phyloP scores from a whole-genome alignment of 331 rosid genomes.

The Cydonia oblonga region DNA sequence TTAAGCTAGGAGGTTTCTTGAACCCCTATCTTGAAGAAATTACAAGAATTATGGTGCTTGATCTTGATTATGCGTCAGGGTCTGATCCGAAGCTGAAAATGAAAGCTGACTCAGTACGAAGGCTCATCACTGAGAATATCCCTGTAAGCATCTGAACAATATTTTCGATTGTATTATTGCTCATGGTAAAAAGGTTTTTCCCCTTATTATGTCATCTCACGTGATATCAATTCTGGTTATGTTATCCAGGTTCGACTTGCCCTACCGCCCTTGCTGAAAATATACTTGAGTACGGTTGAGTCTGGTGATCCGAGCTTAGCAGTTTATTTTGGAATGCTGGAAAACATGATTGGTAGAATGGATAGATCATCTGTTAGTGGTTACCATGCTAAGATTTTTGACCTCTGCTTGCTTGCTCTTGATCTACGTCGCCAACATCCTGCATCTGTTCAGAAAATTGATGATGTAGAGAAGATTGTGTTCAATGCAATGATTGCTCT shows the following conservation, averaged over 20 bases:
- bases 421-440: constrained; percentile 66
- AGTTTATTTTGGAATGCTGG: constrained; percentile 66
- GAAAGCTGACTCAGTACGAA: constrained; percentile 49
- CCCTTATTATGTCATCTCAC: constrained; percentile 3
- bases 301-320: constrained; percentile 75
- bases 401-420: constrained; percentile 68
- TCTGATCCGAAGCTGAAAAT: constrained; percentile 46
- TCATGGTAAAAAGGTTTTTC: not conserved
- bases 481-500: constrained; percentile 44
- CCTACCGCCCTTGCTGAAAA: constrained; percentile 56
- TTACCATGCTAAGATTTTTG: constrained; percentile 61
- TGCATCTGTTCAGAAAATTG: constrained; percentile 44
- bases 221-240: not conserved
- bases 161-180: not conserved
- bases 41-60: constrained; percentile 56
- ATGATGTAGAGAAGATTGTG: constrained; percentile 54
- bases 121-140: constrained; percentile 60
- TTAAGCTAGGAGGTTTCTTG: constrained; percentile 78
- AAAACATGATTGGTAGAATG: constrained; percentile 40
- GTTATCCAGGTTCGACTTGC: constrained; percentile 70
- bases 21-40: constrained; percentile 67
- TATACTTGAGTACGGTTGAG: constrained; percentile 39
- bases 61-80: constrained; percentile 40
- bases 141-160: constrained; percentile 50
- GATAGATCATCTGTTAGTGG: constrained; percentile 61